Base-by-base conservation (phyloP, 2,329 filamentous ascomycete species). In the Arthrobotrys pseudoclavata region DNA sequence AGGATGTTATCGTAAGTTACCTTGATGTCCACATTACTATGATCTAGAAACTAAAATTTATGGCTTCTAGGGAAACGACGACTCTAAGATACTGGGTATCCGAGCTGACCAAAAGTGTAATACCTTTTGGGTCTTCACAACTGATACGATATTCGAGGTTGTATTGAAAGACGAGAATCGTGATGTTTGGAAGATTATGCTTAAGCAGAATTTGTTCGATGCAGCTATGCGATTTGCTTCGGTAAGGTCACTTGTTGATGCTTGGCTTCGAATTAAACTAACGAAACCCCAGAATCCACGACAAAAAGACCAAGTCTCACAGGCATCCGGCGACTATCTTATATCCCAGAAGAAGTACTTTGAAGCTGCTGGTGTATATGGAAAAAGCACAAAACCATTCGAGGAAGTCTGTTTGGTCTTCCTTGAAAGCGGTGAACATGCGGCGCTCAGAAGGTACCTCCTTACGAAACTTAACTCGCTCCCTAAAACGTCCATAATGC, bases 121-220 rank as follows among this genome's bases (percentile, higher is more conserved):
- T 82, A 99, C 96, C 0, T 97, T 95, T 83, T 99, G 96, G 96
- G 87, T 99, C 1, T 97, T 98, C 82, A 98, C 95, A 0, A 88
- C 89, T 0, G 88, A 92, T 70, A 94, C 97, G 82, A 97, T 99
- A 62, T 97, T 94, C 81, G 96, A 99, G 84, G 91, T 99, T 74
- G 92, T 96, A 12, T 91, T 95, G 12, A 91, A 90, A 52, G 93
- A 98, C 69, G 96, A 99, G 83, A 92, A 94, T 80, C 87, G 96
- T 80, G 92, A 98, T 83, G 89, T 98, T 15, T 99, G 96, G 96
- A 93, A 93, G 82, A 93, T 98, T 64, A 92, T 98, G 89, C 87
- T 97, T 74, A 89, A 92, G 81, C 88, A 91, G 80, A 91, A 96
- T 81, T 90, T 96, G 80, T 99, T 97, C 80, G 94, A 97, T 80